Conservation (phyloP, 2,329 filamentous ascomycete species). For the Epichloe bromicola region DNA sequence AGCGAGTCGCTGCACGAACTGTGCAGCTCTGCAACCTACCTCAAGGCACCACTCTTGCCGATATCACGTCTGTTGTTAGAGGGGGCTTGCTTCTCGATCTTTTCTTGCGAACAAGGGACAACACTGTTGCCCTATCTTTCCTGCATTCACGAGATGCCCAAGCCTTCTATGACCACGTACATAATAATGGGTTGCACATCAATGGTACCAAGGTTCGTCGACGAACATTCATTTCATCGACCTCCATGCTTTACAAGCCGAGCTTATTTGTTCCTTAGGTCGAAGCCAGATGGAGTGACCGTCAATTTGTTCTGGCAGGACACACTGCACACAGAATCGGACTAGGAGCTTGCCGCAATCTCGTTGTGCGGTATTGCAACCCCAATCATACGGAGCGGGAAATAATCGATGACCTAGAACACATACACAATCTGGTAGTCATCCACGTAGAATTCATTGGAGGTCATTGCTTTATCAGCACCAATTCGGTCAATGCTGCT, state of each 20-base stretch:
- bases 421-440: slow-evolving; percentile 68
- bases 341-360: slow-evolving; percentile 58
- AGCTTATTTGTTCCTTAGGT: slow-evolving; percentile 33
- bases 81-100: slow-evolving; percentile 66
- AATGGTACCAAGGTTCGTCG: slow-evolving; percentile 42
- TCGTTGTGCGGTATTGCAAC: slow-evolving; percentile 51
- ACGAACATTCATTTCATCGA: not conserved
- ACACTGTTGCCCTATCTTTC: slow-evolving; percentile 56
- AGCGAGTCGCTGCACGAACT: slow-evolving; percentile 37
- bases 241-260: not conserved
- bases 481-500: slow-evolving; percentile 65
- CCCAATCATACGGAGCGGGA: slow-evolving; percentile 45
- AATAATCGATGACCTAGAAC: slow-evolving; percentile 63
- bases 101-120: slow-evolving; percentile 45
- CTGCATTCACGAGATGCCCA: slow-evolving; percentile 47
- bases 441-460: slow-evolving; percentile 48
- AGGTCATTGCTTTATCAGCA: slow-evolving; percentile 53
- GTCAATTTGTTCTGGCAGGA: slow-evolving; percentile 51
- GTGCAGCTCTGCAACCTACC: slow-evolving; percentile 51
- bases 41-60: slow-evolving; percentile 47
- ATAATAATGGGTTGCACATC: slow-evolving; percentile 54
- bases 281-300: slow-evolving; percentile 54
- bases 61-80: slow-evolving; percentile 51
- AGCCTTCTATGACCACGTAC: slow-evolving; percentile 51
- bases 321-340: slow-evolving; percentile 53